Evolutionary conservation across 1,139 yeast genomes (phyloP).

Genomic region (Yamadazyma atlantica): DNA sequence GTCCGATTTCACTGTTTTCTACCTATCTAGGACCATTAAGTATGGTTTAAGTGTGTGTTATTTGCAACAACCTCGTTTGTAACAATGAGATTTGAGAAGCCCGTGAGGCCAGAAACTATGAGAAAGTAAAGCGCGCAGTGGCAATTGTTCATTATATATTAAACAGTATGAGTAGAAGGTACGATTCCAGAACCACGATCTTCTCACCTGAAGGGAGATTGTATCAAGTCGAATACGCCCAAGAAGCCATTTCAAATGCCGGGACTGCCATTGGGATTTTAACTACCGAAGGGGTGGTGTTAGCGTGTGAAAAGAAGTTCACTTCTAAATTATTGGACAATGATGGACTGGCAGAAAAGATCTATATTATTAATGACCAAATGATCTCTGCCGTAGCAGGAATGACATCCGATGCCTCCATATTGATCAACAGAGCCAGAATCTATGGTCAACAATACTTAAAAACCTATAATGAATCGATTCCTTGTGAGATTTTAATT

Average conservation of each 20-base stretch:
- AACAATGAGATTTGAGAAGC: too few relatives aligned
- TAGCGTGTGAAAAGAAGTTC: conserved; percentile 95
- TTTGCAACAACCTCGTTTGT: too few relatives aligned
- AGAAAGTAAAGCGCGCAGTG: not conserved
- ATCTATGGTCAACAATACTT: conserved; percentile 80
- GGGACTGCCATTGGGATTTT: conserved; percentile 97
- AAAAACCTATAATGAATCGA: conserved; percentile 83
- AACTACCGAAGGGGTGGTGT: conserved; percentile 88
- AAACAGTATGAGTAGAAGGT: conserved; percentile 48
- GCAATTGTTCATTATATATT: not conserved
- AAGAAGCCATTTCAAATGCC: conserved; percentile 96
- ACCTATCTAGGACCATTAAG: not conserved
- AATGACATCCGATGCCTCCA: conserved; percentile 95
- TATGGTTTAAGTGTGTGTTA: not conserved
- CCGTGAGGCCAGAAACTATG: too few relatives aligned
- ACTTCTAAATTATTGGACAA: conserved; percentile 90
- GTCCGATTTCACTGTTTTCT: too few relatives aligned
- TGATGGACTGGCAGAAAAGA: conserved; percentile 90
- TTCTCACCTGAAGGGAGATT: conserved; percentile 98
- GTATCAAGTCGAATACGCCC: conserved; percentile 94
- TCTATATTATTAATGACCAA: conserved; percentile 78
- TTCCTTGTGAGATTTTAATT: conserved; percentile 88
- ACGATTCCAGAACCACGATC: conserved; percentile 96
- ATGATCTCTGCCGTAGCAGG: conserved; percentile 97
- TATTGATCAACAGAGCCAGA: conserved; percentile 86